Base-by-base conservation (phyloP, 2,329 filamentous ascomycete species). In the Orbilia blumenaviensis region DNA sequence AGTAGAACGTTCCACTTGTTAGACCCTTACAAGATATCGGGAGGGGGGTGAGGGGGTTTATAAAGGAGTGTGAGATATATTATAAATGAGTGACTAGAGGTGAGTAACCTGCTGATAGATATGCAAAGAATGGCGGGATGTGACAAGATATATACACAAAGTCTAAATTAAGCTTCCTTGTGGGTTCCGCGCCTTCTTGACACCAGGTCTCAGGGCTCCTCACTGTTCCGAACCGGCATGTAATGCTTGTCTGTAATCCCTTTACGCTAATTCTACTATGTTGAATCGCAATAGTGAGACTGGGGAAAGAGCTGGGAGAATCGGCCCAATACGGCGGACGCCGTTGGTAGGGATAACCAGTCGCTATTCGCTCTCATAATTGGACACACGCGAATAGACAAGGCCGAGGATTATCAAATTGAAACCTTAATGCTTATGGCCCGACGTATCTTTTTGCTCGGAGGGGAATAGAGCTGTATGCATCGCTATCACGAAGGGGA, bases 101-200 rank as follows among this genome's bases (percentile, higher is more conserved):
- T 27, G n/a, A 23, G 9, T 36, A 67, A 36, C 52, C 52, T 38
- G 42, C 21, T 38, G 50, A 58, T 60, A 16, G 21, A 18, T 10
- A 54, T 38, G 32, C 32, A 36, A 34, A 58, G 18, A 41, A 66
- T 23, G 29, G 60, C 21, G 63, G 71, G 62, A 68, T 63, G 50
- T 68, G 56, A 41, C 64, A 64, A 68, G 36, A 63, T 67, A 64
- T 74, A 75, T 68, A 75, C 67, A 52, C 34, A 56, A 68, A 68
- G 42, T 63, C 48, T 68, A 75, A 75, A 75, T 58, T 68, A 75
- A 75, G 71, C 63, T 75, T 75, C 69, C 61, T 63, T 62, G 41
- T 48, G 42, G 50, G 54, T 63, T 71, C 46, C 56, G 46, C 42
- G 34, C 32, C 42, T 48, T 58, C 42, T 52, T 48, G 63, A 75